Base-by-base conservation (phyloP, 2,329 filamentous ascomycete species). In the Fusarium subtropicale region DNA sequence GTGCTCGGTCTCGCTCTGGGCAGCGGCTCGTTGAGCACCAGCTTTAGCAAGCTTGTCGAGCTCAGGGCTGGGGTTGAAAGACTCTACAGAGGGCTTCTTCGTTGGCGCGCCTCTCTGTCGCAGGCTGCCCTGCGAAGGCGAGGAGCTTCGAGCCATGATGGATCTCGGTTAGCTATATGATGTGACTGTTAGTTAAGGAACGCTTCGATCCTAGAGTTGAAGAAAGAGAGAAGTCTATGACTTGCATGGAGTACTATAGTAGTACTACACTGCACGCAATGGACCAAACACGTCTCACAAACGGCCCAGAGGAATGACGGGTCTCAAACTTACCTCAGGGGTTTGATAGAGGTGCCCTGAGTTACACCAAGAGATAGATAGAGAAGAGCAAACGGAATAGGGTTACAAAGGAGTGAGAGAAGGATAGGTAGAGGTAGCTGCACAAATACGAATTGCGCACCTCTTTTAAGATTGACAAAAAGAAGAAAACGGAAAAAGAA, bases 1-100 rank as follows among this genome's bases (percentile, higher is more conserved):
- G 85, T 97, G 97, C 75, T 97, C 92, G 85, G 88, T 90, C 80
- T 97, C 92, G n/a, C 86, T 86, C 60, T 81, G 81, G 34, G 81
- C 75, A 36, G 78, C 66, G 52, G 79, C 76, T 38, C 73, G 71
- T 60, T 78, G 71, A 47, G 78, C 69, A 15, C 78, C 76, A 24
- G 79, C 75, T 66, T 82, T 80, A 61, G 81, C 77, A 64, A 87
- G 77, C 75, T 81, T 83, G 73, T 89, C 86, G 71, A 86, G 78
- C 66, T 87, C 86, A 48, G 76, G 75, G 57, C 86, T 84, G 36
- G 80, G 65, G 69, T 78, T 73, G 78, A 78, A 75, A 59, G 75
- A 48, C 71, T 79, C 58, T 73, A 82, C 73, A 80, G 81, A 66
- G 52, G 66, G 63, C 77, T 86, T 87, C 75, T 87, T 87, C 66